Evolutionary conservation across 1,284 basidiomycete genomes (phyloP).

Genomic region (Ustilago tritici): DNA sequence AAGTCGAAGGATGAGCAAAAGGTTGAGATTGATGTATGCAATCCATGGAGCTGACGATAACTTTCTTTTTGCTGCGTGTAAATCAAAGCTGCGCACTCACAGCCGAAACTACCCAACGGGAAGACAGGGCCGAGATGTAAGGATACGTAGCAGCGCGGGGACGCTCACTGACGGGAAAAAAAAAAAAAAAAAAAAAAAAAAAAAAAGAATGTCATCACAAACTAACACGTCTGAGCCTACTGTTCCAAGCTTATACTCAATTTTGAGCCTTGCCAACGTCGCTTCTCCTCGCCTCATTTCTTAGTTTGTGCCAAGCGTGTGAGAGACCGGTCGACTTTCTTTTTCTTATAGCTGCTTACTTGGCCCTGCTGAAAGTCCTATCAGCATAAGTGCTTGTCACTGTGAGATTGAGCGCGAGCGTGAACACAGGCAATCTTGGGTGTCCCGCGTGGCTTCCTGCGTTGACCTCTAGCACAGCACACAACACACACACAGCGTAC

Average conservation of each 20-base stretch:
- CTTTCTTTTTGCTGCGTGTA: neutral
- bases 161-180: neutral
- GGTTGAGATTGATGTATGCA: neutral
- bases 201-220: neutral
- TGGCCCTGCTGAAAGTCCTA: neutral
- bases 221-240: neutral
- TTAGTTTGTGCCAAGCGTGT: neutral
- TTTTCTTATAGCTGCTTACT: neutral
- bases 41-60: slow-evolving; percentile 1
- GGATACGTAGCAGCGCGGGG: neutral
- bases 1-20: neutral
- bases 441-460: slow-evolving; percentile 4
- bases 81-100: neutral
- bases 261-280: slow-evolving; percentile 2
- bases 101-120: neutral
- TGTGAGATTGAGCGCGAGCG: neutral
- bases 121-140: neutral
- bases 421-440: neutral
- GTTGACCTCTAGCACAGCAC: neutral
- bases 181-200: too few relatives aligned
- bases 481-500: neutral
- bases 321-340: neutral
- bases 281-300: neutral
- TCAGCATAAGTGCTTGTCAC: neutral
- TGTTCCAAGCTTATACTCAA: too few relatives aligned